phyloP scores from a whole-genome alignment of 1,284 basidiomycete genomes.

The Malassezia nana region DNA sequence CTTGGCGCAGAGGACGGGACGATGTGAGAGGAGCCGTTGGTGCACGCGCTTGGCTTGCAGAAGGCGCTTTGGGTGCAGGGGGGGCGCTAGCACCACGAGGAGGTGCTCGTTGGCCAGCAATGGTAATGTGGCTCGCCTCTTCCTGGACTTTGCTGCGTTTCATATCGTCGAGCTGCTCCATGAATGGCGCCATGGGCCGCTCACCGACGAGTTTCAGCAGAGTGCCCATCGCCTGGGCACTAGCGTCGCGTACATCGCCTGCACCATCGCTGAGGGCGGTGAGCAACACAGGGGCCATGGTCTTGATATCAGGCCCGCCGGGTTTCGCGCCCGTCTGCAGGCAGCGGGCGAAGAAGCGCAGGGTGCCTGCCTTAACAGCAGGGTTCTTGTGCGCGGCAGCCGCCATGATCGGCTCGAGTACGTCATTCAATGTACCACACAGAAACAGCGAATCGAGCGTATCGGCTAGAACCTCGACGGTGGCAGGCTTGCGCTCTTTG shows the following conservation, averaged over 20 bases:
- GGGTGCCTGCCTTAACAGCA: constrained; percentile 84
- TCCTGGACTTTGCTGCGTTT: constrained; percentile 90
- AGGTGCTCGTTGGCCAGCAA: not conserved
- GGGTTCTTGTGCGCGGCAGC: constrained; percentile 85
- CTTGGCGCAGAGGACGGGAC: no score
- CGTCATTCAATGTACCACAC: constrained; percentile 65
- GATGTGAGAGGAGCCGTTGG: constrained; percentile 22
- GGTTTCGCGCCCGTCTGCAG: constrained; percentile 62
- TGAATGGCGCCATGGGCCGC: constrained; percentile 72
- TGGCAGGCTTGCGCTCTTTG: constrained; percentile 85
- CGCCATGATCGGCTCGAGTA: constrained; percentile 71
- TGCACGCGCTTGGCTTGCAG: constrained; percentile 21
- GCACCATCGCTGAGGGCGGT: constrained; percentile 73
- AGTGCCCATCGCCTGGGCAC: constrained; percentile 75
- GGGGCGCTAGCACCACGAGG: constrained; percentile 55
- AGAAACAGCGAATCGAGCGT: constrained; percentile 82
- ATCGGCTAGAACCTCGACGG: constrained; percentile 76
- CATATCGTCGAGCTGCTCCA: constrained; percentile 79
- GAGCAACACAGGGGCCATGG: constrained; percentile 68
- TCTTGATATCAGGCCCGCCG: constrained; percentile 67
- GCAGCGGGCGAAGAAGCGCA: constrained; percentile 77
- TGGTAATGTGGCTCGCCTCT: constrained; percentile 56
- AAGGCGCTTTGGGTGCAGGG: constrained; percentile 52
- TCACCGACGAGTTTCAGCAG: constrained; percentile 97
- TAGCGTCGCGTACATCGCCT: constrained; percentile 81